Base-by-base conservation (phyloP, 208 protist species). In the Crithidia fasciculata region DNA sequence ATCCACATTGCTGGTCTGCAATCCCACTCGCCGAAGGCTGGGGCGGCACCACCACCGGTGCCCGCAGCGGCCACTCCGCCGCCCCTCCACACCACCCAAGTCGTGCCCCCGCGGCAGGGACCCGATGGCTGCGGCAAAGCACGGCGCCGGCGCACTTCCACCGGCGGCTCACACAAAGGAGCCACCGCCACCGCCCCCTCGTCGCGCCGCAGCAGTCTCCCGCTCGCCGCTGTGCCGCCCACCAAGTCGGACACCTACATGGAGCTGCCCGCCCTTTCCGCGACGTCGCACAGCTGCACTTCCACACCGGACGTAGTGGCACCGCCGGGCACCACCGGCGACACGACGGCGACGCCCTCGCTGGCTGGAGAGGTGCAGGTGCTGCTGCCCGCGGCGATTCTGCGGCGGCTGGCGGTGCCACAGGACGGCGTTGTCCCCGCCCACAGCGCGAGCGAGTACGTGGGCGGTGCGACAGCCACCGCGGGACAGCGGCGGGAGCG, bases 211-310 rank as follows among this genome's bases (percentile, higher is more conserved):
- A 61, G 53, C 50, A 70, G 65, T 37, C 41, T 61, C 41, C 50
- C 65, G 4, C 9, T 70, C n/a, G n/a, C 16, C n/a, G 2, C 53
- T 16, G 10, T 10, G 9, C 15, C 52, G 8, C 12, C 41, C n/a
- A 18, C 43, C 6, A 70, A 70, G 65, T n/a, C 53, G 3, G 65
- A 41, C 53, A 61, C 65, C 41, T 61, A 16, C n/a, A 41, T 50
- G 12, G 65, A 59, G 54, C 65, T 70, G 65, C 65, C 65, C 0
- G 53, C 65, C 41, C 53, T 70, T 4, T 70, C 65, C n/a, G 41
- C 39, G 3, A 28, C 65, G 2, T 43, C 41, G 41, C 65, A 41
- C 54, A 70, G 65, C 10, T 53, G 13, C 52, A 53, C 40, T 3
- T 57, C 52, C 5, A 69, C 64, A 37, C 64, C 64, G 7, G 64